Base-by-base conservation (phyloP, 2,329 filamentous ascomycete genomes). In the Aureobasidium sp. region DNA sequence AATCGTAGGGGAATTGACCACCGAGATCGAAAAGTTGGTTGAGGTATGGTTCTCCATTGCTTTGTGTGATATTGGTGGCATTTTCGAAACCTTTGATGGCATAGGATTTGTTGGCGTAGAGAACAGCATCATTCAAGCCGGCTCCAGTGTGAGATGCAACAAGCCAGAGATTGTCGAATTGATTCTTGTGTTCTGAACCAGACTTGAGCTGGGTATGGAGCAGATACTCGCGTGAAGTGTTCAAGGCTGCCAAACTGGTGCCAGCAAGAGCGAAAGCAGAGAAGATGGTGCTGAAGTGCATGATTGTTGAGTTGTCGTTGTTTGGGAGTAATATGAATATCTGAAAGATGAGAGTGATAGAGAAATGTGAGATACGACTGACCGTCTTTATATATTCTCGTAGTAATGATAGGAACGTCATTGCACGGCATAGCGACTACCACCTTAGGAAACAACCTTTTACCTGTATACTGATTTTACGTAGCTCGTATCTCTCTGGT, bases 11-110 rank as follows among this genome's bases (percentile, higher is more conserved):
- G 30, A 68, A 72, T 2, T 61, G 53, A 21, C 61, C 68, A 41
- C 70, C 69, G 13, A 72, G 63, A 58, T 72, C 69, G 65, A 73
- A 72, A 42, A 70, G 65, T 29, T 69, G 69, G 54, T 68, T 64
- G 62, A 66, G 65, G 49, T 58, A 67, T 16, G 64, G 60, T 27
- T 64, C 57, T 25, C 65, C 65, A 42, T 64, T 64, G 13, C 49
- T 52, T 9, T 55, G 62, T 11, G 68, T 68, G 44, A 64, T 63
- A 62, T 68, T 69, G 37, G 67, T 70, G 32, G 45, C 59, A 54
- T 66, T 68, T 41, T 71, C 66, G 64, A 66, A 72, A 32, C 64
- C 71, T 15, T 62, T 65, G 45, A 61, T 63, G 45, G 63, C 66
- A 29, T 30, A 47, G 15, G 61, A 59, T 11, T 60, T 57, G 59